phyloP scores from a whole-genome alignment of 352 stramenopile species.

The Pythium periplocum region DNA sequence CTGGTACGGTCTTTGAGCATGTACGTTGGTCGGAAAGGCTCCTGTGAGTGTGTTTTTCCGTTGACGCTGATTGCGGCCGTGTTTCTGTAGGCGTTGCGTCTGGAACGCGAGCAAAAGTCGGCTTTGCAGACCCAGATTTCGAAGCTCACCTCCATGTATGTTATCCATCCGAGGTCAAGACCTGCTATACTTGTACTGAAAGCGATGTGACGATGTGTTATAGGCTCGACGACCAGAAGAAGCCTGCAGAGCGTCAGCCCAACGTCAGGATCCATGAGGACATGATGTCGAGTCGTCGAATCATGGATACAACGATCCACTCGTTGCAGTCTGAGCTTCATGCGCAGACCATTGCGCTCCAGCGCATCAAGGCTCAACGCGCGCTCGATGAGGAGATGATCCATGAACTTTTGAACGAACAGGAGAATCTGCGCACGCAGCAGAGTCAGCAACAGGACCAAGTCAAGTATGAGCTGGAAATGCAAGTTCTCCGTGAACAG shows the following conservation, averaged over 20 bases:
- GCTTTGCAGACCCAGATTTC: constrained; percentile 71
- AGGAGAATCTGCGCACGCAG: constrained; percentile 57
- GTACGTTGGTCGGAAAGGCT: constrained; percentile 19
- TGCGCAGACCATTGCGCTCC: constrained; percentile 44
- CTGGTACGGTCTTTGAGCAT: constrained; percentile 82
- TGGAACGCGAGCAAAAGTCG: constrained; percentile 72
- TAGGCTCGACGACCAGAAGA: constrained; percentile 44
- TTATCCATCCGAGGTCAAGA: background rate
- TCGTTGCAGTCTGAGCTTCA: constrained; percentile 69
- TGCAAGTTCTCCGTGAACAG: constrained; percentile 61
- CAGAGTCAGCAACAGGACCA: constrained; percentile 45
- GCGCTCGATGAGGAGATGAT: constrained; percentile 79
- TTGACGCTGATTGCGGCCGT: background rate
- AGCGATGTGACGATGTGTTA: background rate
- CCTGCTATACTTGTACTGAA: background rate
- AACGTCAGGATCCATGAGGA: constrained; percentile 68
- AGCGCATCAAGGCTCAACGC: constrained; percentile 67
- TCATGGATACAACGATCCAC: constrained; percentile 79
- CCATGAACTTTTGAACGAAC: constrained; percentile 75
- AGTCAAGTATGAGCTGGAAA: constrained; percentile 59
- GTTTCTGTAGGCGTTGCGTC: constrained; percentile 47
- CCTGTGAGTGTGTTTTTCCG: background rate
- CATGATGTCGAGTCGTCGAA: constrained; percentile 76
- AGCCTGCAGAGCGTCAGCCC: constrained; percentile 30
- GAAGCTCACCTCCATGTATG: constrained; percentile 69